phyloP scores from a whole-genome alignment of 208 protist genomes.

The Leishmania major region DNA sequence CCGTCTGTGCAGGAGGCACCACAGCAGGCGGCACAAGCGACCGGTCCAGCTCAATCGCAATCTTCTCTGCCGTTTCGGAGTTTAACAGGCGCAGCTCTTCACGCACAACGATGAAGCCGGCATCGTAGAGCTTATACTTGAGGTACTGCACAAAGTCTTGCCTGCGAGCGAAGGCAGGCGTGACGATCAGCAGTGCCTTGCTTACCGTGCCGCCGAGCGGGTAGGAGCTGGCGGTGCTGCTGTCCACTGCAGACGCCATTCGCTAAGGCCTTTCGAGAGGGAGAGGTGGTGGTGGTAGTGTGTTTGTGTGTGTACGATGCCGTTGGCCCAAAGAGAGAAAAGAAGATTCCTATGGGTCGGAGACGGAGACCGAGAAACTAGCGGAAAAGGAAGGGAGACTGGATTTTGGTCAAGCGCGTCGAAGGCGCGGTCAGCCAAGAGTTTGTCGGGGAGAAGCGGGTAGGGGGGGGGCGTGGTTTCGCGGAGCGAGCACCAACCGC shows the following conservation, averaged over 20 bases:
- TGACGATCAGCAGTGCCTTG: conserved; percentile 69
- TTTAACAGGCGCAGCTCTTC: conserved; percentile 84
- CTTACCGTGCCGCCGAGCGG: conserved; percentile 66
- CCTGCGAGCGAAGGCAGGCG: conserved; percentile 56
- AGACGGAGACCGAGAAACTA: background rate
- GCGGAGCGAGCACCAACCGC: no score
- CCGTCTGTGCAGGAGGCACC: background rate
- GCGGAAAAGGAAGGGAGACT: background rate
- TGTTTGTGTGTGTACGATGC: background rate
- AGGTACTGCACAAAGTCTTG: conserved; percentile 72
- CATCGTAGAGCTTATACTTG: conserved; percentile 82
- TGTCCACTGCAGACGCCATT: conserved; percentile 4
- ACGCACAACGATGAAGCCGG: conserved; percentile 83
- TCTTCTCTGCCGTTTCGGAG: conserved; percentile 67
- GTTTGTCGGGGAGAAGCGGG: no score
- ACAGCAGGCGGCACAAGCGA: conserved; percentile 9
- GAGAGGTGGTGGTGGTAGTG: background rate
- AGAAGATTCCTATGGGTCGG: background rate
- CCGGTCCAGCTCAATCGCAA: conserved; percentile 55
- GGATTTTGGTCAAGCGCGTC: background rate
- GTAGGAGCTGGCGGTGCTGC: conserved; percentile 19
- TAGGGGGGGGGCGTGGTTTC: no score
- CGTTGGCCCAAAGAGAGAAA: background rate
- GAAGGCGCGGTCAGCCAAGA: no score
- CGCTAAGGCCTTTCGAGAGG: background rate